Base-by-base conservation (phyloP, 345 rosid genomes). In the Aquilaria yunnanensis region DNA sequence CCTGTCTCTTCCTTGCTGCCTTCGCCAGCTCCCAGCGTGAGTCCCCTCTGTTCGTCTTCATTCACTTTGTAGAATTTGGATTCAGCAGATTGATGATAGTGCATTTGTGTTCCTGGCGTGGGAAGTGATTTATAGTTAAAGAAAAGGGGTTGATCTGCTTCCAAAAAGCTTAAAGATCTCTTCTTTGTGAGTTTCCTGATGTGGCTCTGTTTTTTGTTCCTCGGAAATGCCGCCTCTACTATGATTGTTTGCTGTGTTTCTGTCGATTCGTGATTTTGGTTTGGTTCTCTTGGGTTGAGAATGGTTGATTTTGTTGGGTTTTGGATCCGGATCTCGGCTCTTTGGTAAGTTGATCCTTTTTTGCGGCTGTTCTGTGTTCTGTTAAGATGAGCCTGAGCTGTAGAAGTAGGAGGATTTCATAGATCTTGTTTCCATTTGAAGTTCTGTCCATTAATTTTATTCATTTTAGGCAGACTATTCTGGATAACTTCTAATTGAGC, bases 21-120 rank as follows among this genome's bases (percentile, higher is more conserved):
- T 37, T 9, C 5, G 84, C 80, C 16, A 49, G 56, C 34, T 51
- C 63, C 45, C 77, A 71, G 23, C 32, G 87, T 82, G 72, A 80
- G 75, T 43, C 14, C 50, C 65, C 47, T 57, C 2, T 13, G 16
- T n/a, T 9, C 33, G 37, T 64, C 45, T 34, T 56, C 37, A 14
- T 11, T 54, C 46, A n/a, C 48, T 32, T 31, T 54, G 31, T 51
- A 51, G 32, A 29, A 1, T 60, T 29, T 47, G 32, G 56, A 49
- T 34, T 46, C 32, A n/a, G 47, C 46, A 12, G 45, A 23, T 23
- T 59, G 14, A 12, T 30, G 9, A 51, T 23, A 54, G 60, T 72
- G 65, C 29, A 16, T 41, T 30, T 60, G 12, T 32, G 6, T 60
- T 47, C 10, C 54, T 13, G 12, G 16, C 49, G 57, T 58, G 32